phyloP scores from a whole-genome alignment of 2,329 filamentous ascomycete genomes.

The Chrysosporium keratinophilum region DNA sequence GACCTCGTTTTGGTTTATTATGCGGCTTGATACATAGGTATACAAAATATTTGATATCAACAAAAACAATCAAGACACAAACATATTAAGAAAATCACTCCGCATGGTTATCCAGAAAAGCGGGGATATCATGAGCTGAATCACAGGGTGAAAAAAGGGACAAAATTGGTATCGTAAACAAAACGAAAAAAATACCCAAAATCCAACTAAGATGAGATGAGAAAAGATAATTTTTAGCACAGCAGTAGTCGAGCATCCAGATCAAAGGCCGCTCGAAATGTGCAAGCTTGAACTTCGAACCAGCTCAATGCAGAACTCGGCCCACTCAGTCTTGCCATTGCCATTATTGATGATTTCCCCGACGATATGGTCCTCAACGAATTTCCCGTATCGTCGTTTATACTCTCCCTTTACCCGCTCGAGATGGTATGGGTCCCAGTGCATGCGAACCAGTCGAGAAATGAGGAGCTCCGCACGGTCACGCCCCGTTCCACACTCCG shows the following conservation, averaged over 20 bases:
- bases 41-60: too few species aligned
- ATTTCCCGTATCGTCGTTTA: slow-evolving; percentile 60
- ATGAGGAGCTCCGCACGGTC: slow-evolving; percentile 82
- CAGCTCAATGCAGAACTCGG: slow-evolving; percentile 62
- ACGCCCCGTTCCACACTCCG: slow-evolving; percentile 55
- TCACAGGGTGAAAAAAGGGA: too few species aligned
- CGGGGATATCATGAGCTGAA: too few species aligned
- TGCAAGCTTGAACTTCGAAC: slow-evolving; percentile 27
- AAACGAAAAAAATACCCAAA: neutral
- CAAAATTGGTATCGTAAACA: neutral
- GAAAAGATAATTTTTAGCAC: neutral
- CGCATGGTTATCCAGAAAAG: too few species aligned
- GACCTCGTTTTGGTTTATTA: too few species aligned
- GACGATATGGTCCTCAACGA: slow-evolving; percentile 66
- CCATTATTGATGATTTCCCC: slow-evolving; percentile 55
- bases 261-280: slow-evolving; percentile 1
- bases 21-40: neutral
- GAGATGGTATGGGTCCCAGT: slow-evolving; percentile 84
- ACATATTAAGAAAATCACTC: neutral
- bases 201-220: neutral
- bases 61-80: neutral
- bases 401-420: slow-evolving; percentile 70
- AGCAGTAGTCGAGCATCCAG: neutral
- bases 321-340: slow-evolving; percentile 48
- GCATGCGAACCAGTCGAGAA: slow-evolving; percentile 73